Evolutionary conservation across 306 rosid species (phyloP), one percentile per base, ranked within the genome.

Genomic region (Quercus berberidifolia): DNA sequence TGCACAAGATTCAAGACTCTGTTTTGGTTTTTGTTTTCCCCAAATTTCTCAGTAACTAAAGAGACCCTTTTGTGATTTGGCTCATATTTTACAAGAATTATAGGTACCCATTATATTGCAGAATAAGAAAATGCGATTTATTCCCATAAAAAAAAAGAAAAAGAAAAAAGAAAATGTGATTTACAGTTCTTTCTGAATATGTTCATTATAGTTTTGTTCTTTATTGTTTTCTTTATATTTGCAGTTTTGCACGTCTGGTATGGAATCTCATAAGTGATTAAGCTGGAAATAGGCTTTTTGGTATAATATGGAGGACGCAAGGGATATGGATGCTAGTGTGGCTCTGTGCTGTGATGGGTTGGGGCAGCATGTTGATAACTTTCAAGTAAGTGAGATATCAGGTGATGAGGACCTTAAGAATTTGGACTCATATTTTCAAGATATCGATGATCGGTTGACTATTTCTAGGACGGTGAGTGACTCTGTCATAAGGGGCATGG

Each of bases 401-500:
- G n/a, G n/a, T n/a, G n/a, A n/a, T n/a, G n/a, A n/a, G n/a, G n/a
- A n/a, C n/a, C n/a, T n/a, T n/a, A n/a, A n/a, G n/a, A n/a, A n/a
- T n/a, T n/a, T n/a, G n/a, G 99, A 93, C 9, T 86, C 97, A 17
- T 82, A 87, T 85, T 76, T 65, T 60, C 51, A 82, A 68, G 98
- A 90, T 33, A 79, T 95, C 3, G 74, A 85, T 55, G 94, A 86
- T 41, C 83, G 86, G 86, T 67, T 93, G 86, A 85, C 86, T 35
- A 79, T 96, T n/a, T 93, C 98, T 7, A 87, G 97, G 86, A 86
- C 91, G 97, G 99, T 93, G 58, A 90, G 92, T 68, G 98, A 96
- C 74, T 89, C 96, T 18, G 84, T 93, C 69, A 81, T 93, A 60
- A 93, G 85, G 88, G 97, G 97, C 72, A 86, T 89, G 89, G 91